Percentiles rank a stretch among this genome's conserved stretches.
Conservation (phyloP, 495 filamentous ascomycete genomes). For the Hyaloscypha bicolor region DNA sequence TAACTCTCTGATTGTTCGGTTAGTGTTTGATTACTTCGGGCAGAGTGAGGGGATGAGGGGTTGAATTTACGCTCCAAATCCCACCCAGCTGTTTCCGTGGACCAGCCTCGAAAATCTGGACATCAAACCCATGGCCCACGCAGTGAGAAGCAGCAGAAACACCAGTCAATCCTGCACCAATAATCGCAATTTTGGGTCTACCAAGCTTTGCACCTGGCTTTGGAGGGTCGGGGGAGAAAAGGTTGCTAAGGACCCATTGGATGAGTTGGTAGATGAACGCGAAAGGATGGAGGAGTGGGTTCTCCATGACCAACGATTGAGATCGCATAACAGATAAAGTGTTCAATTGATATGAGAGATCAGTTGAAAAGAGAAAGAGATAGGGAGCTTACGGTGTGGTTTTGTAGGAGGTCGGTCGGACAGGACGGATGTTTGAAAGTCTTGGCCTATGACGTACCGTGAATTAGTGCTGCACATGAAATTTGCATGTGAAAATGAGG, state of each 20-base stretch:
- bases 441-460: background rate
- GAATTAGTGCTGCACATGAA: background rate
- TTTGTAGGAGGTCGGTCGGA: background rate
- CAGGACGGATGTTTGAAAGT: conserved; percentile 1
- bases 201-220: conserved; percentile 52
- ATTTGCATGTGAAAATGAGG: conserved; percentile 1
- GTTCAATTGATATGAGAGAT: background rate
- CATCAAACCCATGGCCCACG: conserved; percentile 85
- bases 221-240: conserved; percentile 73
- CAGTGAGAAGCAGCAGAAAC: conserved; percentile 83
- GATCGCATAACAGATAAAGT: background rate
- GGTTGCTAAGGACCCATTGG: conserved; percentile 64
- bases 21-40: background rate
- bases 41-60: background rate
- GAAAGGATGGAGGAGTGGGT: conserved; percentile 46
- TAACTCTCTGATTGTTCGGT: conserved; percentile 59
- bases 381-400: background rate
- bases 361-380: background rate
- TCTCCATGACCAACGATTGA: conserved; percentile 26
- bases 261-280: conserved; percentile 65
- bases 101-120: conserved; percentile 75
- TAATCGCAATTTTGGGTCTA: conserved; percentile 73
- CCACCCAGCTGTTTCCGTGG: conserved; percentile 66
- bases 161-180: conserved; percentile 82
- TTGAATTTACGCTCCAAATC: conserved; percentile 74